Conservation (phyloP, 192 early-diverging fungal species). For the Pilaira anomala region DNA sequence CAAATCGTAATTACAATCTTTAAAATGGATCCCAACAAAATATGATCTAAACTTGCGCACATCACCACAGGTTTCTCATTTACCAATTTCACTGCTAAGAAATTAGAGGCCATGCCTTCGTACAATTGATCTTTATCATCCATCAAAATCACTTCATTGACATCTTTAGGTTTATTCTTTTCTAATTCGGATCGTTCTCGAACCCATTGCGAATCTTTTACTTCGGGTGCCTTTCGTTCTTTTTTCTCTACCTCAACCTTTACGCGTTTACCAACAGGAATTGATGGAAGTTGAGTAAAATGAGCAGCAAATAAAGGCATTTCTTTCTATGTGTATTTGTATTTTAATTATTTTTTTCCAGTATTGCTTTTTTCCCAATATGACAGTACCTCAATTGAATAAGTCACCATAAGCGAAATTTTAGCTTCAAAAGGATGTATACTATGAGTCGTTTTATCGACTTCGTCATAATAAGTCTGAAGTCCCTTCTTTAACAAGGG, state of each 20-base stretch:
- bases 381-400: slow-evolving; percentile 50
- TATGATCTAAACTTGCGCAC: slow-evolving; percentile 55
- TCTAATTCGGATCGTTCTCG: slow-evolving; percentile 53
- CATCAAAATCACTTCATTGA: slow-evolving; percentile 59
- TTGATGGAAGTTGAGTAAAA: slow-evolving; percentile 22
- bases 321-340: slow-evolving; percentile 18
- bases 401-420: slow-evolving; percentile 54
- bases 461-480: slow-evolving; percentile 42
- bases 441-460: slow-evolving; percentile 20
- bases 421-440: slow-evolving; percentile 42
- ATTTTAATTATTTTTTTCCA: background rate
- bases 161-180: slow-evolving; percentile 35
- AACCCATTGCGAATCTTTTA: slow-evolving; percentile 77
- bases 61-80: slow-evolving; percentile 35
- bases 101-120: slow-evolving; percentile 72
- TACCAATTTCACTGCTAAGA: slow-evolving; percentile 43
- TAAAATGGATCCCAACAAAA: slow-evolving; percentile 65
- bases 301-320: slow-evolving; percentile 37
- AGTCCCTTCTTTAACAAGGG: slow-evolving; percentile 45
- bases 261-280: slow-evolving; percentile 18
- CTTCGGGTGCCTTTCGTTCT: slow-evolving; percentile 46
- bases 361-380: too few species aligned
- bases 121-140: slow-evolving; percentile 57
- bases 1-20: slow-evolving; percentile 59
- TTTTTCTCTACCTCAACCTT: slow-evolving; percentile 52